Base-by-base conservation (phyloP, 164 flowering plant species). In the Liquidambar formosana region DNA sequence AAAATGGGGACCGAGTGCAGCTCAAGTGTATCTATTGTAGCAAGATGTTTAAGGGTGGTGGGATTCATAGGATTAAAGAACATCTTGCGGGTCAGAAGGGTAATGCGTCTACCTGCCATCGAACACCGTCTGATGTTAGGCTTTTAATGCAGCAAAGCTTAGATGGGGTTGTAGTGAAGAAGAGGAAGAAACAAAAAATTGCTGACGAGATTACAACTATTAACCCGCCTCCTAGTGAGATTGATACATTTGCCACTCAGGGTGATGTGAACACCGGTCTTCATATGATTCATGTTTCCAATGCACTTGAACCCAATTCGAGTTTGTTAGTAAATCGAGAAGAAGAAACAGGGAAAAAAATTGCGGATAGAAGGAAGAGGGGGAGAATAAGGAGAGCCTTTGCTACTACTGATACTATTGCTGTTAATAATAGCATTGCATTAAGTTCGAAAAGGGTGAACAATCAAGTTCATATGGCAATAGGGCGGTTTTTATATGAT, bases 11-110 rank as follows among this genome's bases (percentile, higher is more conserved):
- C 1, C 79, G 77, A 57, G 83, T 85, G 6, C 86, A 84, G 57
- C 83, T 94, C 9, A 89, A 88, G 66, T 94, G 98, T 76, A 41
- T 82, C 6, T 92, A 92, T 64, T 90, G 98, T 75, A 74, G 81
- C 3, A 92, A 94, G 73, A 11, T 86, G 6, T 94, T 94, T 71
- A 86, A 80, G 66, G 98, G 98, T 53, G 99, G 97, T n/a, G 99
- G 97, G 51, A 95, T 95, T 73, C 97, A 91, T 80, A 82, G 99
- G 77, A 86, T 95, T 65, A 95, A 95, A 72, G 97, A 95, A 70
- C 97, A 95, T 70, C 77, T 95, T 1, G 96, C 97, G 0, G 82
- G 96, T 23, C 96, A 85, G 15, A 93, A 90, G 79, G 96, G 97
- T n/a, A 89, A 93, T 79, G 97, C 93, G 0, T 79, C 97, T 6